Conservation (phyloP, 371 early-diverging fungal species). For the Umbelopsis sp. region DNA sequence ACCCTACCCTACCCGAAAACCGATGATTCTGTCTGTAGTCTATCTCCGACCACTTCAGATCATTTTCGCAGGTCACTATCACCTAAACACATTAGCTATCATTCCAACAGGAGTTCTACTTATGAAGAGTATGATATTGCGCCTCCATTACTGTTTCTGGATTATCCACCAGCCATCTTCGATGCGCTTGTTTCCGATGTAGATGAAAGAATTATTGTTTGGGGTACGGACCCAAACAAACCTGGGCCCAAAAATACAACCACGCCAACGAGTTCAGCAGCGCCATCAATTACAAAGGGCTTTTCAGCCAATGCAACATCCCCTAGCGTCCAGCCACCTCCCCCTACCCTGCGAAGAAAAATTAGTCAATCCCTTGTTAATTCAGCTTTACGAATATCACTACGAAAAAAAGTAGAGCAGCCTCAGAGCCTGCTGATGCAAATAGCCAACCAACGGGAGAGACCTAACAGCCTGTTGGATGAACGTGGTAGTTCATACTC, state of each 20-base stretch:
- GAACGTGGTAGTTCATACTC: not conserved
- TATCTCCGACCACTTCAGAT: not conserved
- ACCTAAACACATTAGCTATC: not conserved
- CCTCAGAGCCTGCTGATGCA: not conserved
- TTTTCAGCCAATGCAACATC: slow-evolving; percentile 6
- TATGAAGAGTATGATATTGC: slow-evolving; percentile 23
- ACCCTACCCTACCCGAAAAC: not conserved
- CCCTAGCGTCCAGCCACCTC: not conserved
- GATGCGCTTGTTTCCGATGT: slow-evolving; percentile 56
- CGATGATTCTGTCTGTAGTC: not conserved
- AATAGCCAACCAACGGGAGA: not conserved
- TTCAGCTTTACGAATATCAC: not conserved
- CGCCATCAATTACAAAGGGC: slow-evolving; percentile 20
- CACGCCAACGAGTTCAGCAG: slow-evolving; percentile 20
- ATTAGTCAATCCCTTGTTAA: not conserved
- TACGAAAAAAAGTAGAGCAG: not conserved
- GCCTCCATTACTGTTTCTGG: slow-evolving; percentile 45
- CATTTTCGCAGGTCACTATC: not conserved
- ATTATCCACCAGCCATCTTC: slow-evolving; percentile 53
- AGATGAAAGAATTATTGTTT: slow-evolving; percentile 55
- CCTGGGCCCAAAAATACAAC: not conserved
- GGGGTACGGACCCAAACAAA: slow-evolving; percentile 49
- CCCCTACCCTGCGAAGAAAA: not conserved
- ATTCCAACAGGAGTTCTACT: not conserved
- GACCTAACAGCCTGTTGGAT: not conserved